These are phyloP conservation scores for Trametes pubescens DNA, from an alignment of 1,284 basidiomycete genomes.

Conservation along the genomic window DNA sequence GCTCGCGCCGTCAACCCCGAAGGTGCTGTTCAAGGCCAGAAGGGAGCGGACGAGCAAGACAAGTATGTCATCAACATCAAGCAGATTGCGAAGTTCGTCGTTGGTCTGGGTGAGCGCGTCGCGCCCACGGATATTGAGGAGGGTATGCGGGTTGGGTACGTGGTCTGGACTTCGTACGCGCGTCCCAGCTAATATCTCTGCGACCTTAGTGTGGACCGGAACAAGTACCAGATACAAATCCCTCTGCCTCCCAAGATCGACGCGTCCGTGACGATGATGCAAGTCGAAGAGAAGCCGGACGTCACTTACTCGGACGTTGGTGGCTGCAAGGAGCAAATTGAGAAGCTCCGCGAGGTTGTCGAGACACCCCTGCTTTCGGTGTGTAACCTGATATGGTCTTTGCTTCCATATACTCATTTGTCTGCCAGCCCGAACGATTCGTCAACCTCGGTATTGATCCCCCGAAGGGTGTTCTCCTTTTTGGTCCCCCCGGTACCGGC, in stretches of 20 bases:
- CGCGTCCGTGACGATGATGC: conserved; percentile 99
- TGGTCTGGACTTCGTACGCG: conserved; percentile 17
- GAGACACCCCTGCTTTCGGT: conserved; percentile 92
- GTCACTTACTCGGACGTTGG: conserved; percentile 99
- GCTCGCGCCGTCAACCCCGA: conserved; percentile 76
- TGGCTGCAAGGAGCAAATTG: conserved; percentile 99
- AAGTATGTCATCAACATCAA: conserved; percentile 99
- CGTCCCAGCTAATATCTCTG: conserved; percentile 16
- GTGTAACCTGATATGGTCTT: neutral
- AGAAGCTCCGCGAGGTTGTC: conserved; percentile 98
- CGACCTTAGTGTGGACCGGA: conserved; percentile 78
- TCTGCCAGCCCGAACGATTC: conserved; percentile 90
- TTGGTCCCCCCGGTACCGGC: conserved; percentile 97
- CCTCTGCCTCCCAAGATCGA: conserved; percentile 99
- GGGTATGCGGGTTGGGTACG: conserved; percentile 98
- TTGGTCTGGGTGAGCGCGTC: conserved; percentile 95
- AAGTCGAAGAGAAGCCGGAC: conserved; percentile 99
- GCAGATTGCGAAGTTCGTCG: conserved; percentile 99
- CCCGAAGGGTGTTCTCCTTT: conserved; percentile 97
- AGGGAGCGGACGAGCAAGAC: conserved; percentile 95
- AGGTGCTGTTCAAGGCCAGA: conserved; percentile 84
- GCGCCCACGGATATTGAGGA: conserved; percentile 99
- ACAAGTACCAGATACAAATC: conserved; percentile 99
- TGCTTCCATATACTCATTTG: neutral
- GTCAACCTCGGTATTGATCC: conserved; percentile 99